Evolutionary conservation across 345 rosid genomes (phyloP), one percentile per base, ranked within the genome.

Genomic region (Salix caprea): DNA sequence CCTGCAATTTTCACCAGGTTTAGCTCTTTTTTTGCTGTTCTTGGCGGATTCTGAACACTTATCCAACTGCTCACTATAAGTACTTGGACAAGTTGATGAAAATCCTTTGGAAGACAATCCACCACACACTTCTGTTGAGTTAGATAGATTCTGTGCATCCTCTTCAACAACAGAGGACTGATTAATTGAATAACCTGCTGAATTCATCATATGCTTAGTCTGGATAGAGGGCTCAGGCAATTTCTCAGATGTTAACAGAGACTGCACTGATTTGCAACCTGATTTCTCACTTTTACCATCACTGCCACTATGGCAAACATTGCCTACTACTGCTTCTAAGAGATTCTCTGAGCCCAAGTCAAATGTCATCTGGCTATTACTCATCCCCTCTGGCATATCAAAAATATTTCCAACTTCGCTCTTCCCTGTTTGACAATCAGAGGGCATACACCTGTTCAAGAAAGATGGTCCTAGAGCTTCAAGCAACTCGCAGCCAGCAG

Each of bases 251-350:
- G 86, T 90, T 82, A 86, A 39, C 40, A 87, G 48, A 70, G 94
- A 92, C 75, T 84, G 89, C 60, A 76, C 71, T 16, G 93, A 85
- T 81, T 84, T 86, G 77, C 90, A 83, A 36, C 79, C 76, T 8
- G 90, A 77, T 68, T 85, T 82, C 78, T 89, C 94, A 71, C 87
- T 83, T 82, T 84, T 87, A 24, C 80, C 80, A 64, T 82, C 88
- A 82, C 77, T 84, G 67, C 84, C 82, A 76, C 86, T 82, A 30
- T 86, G 80, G 84, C 90, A 90, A 81, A 83, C 86, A 58, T 82
- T 92, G 76, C 95, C 94, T 66, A 94, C 94, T 68, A 94, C 88
- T 58, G 98, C 98, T 81, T 94, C 97, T 68, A 94, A 84, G 77
- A 94, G 98, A 88, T 89, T 93, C 84, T 89, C 97, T 39, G 89